phyloP scores from a whole-genome alignment of 1,139 yeast species.

The Pichia sp. region DNA sequence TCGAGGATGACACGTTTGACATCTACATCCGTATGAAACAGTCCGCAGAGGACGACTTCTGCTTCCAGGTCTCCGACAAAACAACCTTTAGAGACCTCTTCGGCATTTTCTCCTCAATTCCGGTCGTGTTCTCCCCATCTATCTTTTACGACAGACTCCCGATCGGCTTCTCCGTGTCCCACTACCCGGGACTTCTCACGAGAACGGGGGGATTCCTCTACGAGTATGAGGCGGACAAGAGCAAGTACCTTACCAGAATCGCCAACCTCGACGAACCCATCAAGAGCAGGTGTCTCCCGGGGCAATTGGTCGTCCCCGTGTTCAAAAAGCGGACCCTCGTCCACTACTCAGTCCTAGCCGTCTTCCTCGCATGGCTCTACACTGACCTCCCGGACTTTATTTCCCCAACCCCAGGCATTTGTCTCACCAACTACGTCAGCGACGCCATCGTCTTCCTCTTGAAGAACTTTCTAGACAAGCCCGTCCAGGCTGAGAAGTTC shows the following conservation, averaged over 20 bases:
- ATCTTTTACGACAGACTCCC: conserved; percentile 67
- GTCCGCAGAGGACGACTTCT: conserved; percentile 83
- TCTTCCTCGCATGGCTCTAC: conserved; percentile 72
- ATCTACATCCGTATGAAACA: conserved; percentile 80
- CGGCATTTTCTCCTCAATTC: conserved; percentile 59
- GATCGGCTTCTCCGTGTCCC: conserved; percentile 60
- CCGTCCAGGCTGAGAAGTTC: conserved; percentile 42
- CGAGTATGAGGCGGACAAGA: conserved; percentile 51
- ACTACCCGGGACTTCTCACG: conserved; percentile 79
- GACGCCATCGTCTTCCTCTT: conserved; percentile 37
- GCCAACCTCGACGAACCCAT: conserved; percentile 43
- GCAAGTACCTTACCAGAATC: conserved; percentile 42
- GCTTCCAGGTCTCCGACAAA: conserved; percentile 64
- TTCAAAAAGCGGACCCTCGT: conserved; percentile 62
- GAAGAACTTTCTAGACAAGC: conserved; percentile 33
- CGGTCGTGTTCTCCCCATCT: conserved; percentile 75
- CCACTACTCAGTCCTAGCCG: conserved; percentile 41
- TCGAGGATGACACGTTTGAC: conserved; percentile 30
- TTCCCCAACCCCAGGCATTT: conserved; percentile 89
- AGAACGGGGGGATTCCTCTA: conserved; percentile 78
- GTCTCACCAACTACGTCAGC: conserved; percentile 63
- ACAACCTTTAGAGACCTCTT: conserved; percentile 56
- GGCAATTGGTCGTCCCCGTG: conserved; percentile 78
- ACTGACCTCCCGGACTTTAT: conserved; percentile 86
- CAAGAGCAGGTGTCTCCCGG: conserved; percentile 73